phyloP scores from a whole-genome alignment of 2,329 filamentous ascomycete genomes.

The Pestalotiopsis sp. region DNA sequence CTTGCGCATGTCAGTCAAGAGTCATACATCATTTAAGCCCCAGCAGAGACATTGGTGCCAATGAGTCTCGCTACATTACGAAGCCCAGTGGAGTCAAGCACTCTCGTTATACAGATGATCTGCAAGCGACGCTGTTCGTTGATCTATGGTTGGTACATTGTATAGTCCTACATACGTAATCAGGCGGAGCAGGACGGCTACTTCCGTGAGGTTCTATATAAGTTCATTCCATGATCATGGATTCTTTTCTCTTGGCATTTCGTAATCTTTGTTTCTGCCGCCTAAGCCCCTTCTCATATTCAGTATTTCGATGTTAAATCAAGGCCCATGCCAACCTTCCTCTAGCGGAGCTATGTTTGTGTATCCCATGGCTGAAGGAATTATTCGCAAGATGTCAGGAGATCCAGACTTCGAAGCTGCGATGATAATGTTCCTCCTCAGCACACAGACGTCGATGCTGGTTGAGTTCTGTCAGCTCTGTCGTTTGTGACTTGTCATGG shows the following conservation, averaged over 20 bases:
- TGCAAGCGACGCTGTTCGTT: background rate
- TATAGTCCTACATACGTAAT: background rate
- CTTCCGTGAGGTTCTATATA: background rate
- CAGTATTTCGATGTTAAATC: background rate
- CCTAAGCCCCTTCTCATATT: background rate
- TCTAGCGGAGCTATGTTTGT: too few species aligned
- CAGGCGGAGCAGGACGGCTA: background rate
- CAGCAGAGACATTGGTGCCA: background rate
- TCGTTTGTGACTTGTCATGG: too few species aligned
- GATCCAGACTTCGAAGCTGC: too few species aligned
- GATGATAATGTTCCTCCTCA: too few species aligned
- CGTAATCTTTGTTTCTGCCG: background rate
- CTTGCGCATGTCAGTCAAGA: background rate
- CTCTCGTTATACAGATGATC: background rate
- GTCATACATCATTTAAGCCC: background rate
- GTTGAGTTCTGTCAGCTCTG: too few species aligned
- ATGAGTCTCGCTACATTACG: background rate
- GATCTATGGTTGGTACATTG: background rate
- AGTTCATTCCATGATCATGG: background rate
- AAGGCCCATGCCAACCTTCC: background rate
- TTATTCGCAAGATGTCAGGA: too few species aligned
- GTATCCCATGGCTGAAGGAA: too few species aligned
- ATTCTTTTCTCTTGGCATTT: background rate
- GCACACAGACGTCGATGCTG: too few species aligned
- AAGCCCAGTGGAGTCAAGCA: background rate